Conservation (phyloP, 345 rosid species). For the Eucalyptus camaldulensis region DNA sequence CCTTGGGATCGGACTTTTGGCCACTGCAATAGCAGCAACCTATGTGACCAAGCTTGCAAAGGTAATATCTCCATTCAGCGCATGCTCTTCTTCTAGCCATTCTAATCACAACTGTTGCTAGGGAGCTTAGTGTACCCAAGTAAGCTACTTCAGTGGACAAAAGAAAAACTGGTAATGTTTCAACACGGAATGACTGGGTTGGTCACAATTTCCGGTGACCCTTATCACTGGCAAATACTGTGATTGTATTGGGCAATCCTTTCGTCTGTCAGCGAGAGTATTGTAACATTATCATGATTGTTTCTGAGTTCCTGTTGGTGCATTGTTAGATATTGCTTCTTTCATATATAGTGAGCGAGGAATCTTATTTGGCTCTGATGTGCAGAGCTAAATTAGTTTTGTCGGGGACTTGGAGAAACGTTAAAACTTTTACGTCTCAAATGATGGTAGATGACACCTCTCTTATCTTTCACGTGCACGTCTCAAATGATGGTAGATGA, state of each 20-base stretch:
- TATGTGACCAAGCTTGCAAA: conserved; percentile 86
- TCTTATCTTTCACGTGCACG: background rate
- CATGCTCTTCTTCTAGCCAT: background rate
- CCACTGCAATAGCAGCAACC: conserved; percentile 76
- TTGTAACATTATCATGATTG: background rate
- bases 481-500: background rate
- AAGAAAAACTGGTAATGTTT: background rate
- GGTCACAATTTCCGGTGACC: background rate
- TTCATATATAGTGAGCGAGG: background rate
- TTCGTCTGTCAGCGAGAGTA: background rate
- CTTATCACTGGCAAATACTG: background rate
- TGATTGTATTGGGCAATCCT: background rate
- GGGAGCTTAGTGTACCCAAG: background rate
- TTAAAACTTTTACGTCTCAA: background rate
- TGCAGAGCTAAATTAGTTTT: background rate
- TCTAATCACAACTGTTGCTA: background rate
- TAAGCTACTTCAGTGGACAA: background rate
- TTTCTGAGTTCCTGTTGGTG: background rate
- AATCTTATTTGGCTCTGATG: background rate
- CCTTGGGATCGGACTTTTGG: conserved; percentile 76
- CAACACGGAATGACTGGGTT: background rate
- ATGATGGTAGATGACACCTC: background rate
- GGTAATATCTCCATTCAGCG: conserved; percentile 16
- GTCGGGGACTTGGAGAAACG: background rate
- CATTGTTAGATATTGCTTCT: background rate